Base-by-base conservation (phyloP, 129 eudicot species). In the Lactuca sativa region DNA sequence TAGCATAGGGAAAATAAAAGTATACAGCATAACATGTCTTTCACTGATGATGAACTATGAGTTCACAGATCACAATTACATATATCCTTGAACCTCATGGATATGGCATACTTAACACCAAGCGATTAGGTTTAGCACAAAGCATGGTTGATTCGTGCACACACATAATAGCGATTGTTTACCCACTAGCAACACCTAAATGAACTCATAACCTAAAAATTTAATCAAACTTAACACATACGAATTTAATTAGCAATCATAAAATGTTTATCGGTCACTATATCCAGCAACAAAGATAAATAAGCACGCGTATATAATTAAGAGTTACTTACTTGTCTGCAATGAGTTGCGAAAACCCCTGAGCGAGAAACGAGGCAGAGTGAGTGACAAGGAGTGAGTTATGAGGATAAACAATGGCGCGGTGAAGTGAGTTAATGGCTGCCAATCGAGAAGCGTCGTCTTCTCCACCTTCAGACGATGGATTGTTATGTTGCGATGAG, bases 351-450 rank as follows among this genome's bases (percentile, higher is more conserved):
- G 97, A 90, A 64, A 95, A 84, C 57, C 92, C 97, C 69, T 90
- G 99, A 41, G 80, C 82, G 64, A 95, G 89, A 76, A 81, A 95
- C 60, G 97, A 70, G 44, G 99, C 97, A 31, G 97, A 85, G 83
- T 90, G 99, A 63, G 97, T 72, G 15, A 95, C 85, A 40, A 95
- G 87, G 15, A 90, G 76, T 33, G 99, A 85, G 82, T 95, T 95
- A 3, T 88, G 99, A 71, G 97, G 97, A 65, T 85, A 90, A 1
- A 87, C 76, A 69, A 95, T 76, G 67, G 96, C 88, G 38, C 93
- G 88, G 69, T 85, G 97, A 43, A 95, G 93, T 13, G 99, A 90
- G 56, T 67, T 80, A 40, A 93, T 57, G 64, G 98, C 97, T 10
- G 81, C 81, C 32, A 89, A 64, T 6, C 98, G 88, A 60, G 84